Base-by-base conservation (phyloP, 495 filamentous ascomycete genomes). In the Pseudevernia furfuracea region DNA sequence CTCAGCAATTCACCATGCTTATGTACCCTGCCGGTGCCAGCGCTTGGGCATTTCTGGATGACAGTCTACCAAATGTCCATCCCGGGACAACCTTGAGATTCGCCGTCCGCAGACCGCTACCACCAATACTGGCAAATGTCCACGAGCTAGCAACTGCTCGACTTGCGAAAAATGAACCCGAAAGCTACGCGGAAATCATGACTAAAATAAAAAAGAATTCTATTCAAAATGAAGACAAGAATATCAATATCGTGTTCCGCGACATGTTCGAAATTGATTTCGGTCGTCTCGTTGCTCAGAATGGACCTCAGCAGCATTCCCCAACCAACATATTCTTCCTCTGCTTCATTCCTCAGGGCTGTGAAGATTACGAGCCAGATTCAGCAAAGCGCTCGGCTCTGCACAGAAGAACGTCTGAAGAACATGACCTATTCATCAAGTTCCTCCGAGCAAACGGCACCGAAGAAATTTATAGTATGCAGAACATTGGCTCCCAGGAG, bases 321-420 rank as follows among this genome's bases (percentile, higher is more conserved):
- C 37, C 49, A 6, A 11, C 58, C 21, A 48, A 53, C 37, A 46
- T 58, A 11, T 79, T 80, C 44, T 80, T 77, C 68, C 63, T 81
- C 15, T 69, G 74, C 62, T 77, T 74, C 38, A 59, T 64, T 12
- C 76, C 77, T 23, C 44, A 58, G 10, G 70, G 70, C 19, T 67
- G 38, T 25, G 55, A 69, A n/a, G 32, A 21, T 2, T 64, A 64
- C 34, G 62, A 64, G 46, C 56, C 56, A 28, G 62, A 64, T 43
- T 23, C 39, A 32, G 25, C 41, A 41, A 64, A 64, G 37, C 62
- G 62, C 21, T 49, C 25, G 25, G 56, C 56, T 11, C 55, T 64
- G 37, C 62, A 57, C 19, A 52, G 5, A 15, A 46, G 57, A 10
- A 58, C 48, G 1, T 64, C 62, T 21, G 60, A 63, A 52, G 76